Evolutionary conservation across 116 monocot genomes (phyloP), one percentile per base, ranked within the genome.

Genomic region (Phalaenopsis hybrid): DNA sequence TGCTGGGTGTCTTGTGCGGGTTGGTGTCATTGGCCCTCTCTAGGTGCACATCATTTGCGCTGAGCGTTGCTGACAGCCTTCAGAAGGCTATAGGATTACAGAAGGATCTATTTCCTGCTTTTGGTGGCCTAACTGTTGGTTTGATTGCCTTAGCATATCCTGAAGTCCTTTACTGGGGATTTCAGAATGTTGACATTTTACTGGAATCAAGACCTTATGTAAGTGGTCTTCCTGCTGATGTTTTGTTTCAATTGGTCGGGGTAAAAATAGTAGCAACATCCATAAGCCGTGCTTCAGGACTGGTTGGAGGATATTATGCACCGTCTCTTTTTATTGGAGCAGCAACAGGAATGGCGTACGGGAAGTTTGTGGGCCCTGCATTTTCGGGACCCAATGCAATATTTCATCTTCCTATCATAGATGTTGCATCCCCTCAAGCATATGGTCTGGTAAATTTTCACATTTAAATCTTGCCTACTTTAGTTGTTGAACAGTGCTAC

Each of bases 281-380:
- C 15, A 85, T 96, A 67, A 78, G 89, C 68, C 86, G 96, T 45
- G 94, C 94, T 82, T 92, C 92, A 74, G 96, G 96, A 78, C 79
- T 96, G 83, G 96, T 96, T 16, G 96, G 96, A 37, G 96, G 96
- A 57, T 96, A 96, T 80, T 94, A 96, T 86, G 96, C 96, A n/a
- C 94, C 96, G 23, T 96, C 94, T n/a, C 89, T 96, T 80, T 94
- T 96, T 83, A 94, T 96, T 57, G 96, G 96, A 86, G 96, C 94
- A 80, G 96, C 96, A 68, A 94, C 96, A 75, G 96, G 96, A 20
- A 92, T 96, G 94, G 92, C 96, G 8, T 96, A 96, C 84, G 94
- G 96, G 57, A 94, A 92, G 79, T 77, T 92, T 81, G 57, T 92
- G 70, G 72, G 80, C 3, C 88, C 79, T 51, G 49, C 85, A 63